phyloP scores from a whole-genome alignment of 331 rosid genomes.

The Dryas integrifolia region DNA sequence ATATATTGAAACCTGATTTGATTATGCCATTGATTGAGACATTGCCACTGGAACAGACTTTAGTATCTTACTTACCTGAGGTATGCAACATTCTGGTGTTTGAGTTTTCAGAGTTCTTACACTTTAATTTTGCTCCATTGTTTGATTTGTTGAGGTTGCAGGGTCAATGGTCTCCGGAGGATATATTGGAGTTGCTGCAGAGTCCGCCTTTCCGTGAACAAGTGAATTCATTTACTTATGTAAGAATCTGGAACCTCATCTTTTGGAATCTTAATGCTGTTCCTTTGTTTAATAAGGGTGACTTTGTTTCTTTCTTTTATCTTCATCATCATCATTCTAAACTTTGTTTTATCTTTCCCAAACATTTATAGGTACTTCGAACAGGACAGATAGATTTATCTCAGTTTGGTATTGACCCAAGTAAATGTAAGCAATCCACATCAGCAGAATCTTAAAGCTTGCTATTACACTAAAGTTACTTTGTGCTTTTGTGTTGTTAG shows the following conservation, averaged over 20 bases:
- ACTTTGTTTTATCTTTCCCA: not conserved
- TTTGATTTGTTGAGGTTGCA: conserved; percentile 24
- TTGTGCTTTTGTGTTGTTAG: not conserved
- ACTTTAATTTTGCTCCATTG: not conserved
- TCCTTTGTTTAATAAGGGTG: not conserved
- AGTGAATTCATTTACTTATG: conserved; percentile 89
- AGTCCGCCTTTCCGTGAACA: conserved; percentile 96
- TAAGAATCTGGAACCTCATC: conserved; percentile 33
- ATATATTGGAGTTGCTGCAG: conserved; percentile 79
- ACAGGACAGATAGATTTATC: conserved; percentile 92
- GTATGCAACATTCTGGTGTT: conserved; percentile 37
- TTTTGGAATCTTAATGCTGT: conserved; percentile 6
- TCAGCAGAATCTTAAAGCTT: conserved; percentile 16
- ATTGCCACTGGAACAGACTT: conserved; percentile 65
- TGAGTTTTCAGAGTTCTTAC: conserved; percentile 14
- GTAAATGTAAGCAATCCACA: conserved; percentile 66
- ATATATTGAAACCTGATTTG: conserved; percentile 83
- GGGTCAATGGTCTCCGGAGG: conserved; percentile 91
- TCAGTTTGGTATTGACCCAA: conserved; percentile 94
- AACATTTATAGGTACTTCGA: conserved; percentile 58
- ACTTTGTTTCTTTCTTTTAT: not conserved
- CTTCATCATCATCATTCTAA: not conserved
- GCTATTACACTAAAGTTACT: not conserved
- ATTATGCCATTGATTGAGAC: conserved; percentile 81
- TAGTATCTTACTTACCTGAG: conserved; percentile 86